Evolutionary conservation across 495 filamentous ascomycete species (phyloP).

Genomic region (Penicillium tannophilum): DNA sequence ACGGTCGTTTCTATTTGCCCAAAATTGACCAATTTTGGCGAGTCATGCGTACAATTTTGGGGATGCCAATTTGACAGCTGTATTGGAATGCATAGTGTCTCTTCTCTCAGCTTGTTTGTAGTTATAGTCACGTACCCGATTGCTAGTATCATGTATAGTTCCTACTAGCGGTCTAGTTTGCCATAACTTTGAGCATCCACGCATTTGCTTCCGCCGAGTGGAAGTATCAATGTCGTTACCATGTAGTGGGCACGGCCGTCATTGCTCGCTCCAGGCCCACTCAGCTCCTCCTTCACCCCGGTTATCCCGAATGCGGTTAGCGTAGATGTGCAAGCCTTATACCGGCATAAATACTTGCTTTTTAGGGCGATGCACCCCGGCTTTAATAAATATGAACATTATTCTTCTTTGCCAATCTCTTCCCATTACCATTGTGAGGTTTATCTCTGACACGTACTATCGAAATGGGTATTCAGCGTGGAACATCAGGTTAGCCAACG

Average conservation of each 20-base stretch:
- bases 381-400: not conserved
- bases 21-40: not conserved
- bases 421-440: not conserved
- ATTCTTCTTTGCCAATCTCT: not conserved
- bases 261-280: not conserved
- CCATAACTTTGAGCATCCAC: not conserved
- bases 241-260: not conserved
- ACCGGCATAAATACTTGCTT: not conserved
- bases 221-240: not conserved
- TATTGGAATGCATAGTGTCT: not conserved
- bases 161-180: too few species aligned
- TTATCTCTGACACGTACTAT: not conserved
- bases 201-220: not conserved
- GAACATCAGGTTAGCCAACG: constrained; percentile 13
- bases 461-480: constrained; percentile 36
- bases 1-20: not conserved
- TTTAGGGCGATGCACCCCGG: not conserved
- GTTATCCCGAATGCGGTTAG: constrained; percentile 25
- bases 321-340: constrained; percentile 1
- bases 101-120: not conserved
- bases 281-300: constrained; percentile 7
- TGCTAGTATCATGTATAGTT: not conserved
- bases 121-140: not conserved
- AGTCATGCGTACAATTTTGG: not conserved
- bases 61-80: not conserved